A percentile compares a stretch with the other conserved stretches of the same genome.
phyloP scores from a whole-genome alignment of 1,284 basidiomycete genomes.

The Rhizoctonia solani region DNA sequence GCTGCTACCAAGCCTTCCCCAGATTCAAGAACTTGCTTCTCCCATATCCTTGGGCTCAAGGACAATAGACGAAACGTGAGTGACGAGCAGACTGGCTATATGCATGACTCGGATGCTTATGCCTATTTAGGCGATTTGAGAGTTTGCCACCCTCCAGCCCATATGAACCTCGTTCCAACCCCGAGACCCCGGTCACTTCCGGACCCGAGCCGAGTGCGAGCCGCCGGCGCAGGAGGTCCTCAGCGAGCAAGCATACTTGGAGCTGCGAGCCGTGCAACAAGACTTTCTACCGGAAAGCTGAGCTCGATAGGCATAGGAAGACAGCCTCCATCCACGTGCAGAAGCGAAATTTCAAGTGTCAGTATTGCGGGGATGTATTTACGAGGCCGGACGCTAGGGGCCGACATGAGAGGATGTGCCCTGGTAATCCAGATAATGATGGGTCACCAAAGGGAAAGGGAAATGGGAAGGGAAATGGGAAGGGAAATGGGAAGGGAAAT shows the following conservation, averaged over 20 bases:
- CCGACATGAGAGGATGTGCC: slow-evolving; percentile 17
- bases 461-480: neutral
- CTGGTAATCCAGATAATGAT: neutral
- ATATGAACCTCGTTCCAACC: neutral
- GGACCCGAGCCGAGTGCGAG: neutral
- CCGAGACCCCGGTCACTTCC: neutral
- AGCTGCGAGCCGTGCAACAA: slow-evolving; percentile 1
- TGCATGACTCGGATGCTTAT: neutral
- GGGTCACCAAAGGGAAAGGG: neutral
- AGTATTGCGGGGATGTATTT: neutral
- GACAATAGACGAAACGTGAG: neutral
- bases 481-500: slow-evolving; percentile 6
- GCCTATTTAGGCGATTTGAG: neutral
- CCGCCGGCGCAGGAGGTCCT: neutral
- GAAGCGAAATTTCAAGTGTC: neutral
- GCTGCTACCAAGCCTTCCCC: too few species aligned
- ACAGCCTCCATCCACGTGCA: neutral
- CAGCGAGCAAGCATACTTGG: neutral
- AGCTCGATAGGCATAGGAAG: slow-evolving; percentile 11
- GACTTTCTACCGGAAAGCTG: slow-evolving; percentile 11
- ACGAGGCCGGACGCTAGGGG: slow-evolving; percentile 26
- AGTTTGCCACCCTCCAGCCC: slow-evolving; percentile 5
- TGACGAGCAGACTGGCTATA: neutral
- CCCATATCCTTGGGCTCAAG: neutral
- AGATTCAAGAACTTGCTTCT: neutral